Evolutionary conservation across 163 green algal species (phyloP), one percentile per base, ranked within the genome.

Genomic region (Chloroidium sp.): DNA sequence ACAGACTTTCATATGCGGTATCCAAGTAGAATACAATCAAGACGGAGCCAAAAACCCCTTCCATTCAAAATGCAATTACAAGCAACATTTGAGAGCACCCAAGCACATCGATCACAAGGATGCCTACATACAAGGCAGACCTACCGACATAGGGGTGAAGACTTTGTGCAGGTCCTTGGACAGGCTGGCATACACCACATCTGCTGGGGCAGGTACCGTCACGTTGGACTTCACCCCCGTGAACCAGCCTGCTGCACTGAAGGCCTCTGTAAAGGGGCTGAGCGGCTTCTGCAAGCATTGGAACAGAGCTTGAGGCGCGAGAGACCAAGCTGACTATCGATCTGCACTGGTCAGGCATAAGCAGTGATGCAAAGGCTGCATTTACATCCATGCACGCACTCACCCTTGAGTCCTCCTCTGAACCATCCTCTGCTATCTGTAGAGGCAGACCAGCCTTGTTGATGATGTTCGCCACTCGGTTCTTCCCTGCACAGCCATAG

Each of bases 81-180:
- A 10, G 67, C 6, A n/a, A 6, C 6, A 72, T 6, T 72, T 72
- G 67, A 72, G 67, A 72, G 10, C 6, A 10, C 67, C 67, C 67
- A n/a, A 72, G 6, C 6, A 72, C 69, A 76, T 4, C 12, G 12
- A 76, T 10, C 10, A 59, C 36, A 3, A 76, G 69, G 8, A 76
- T 76, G 69, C 69, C 2, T 57, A 64, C n/a, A 59, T 77, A 59
- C 61, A 58, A 72, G 67, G 67, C 67, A 72, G 67, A 72, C 67
- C 14, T 58, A 84, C 80, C 61, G 81, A 81, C 81, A 84, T 81
- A 2, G 81, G 76, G 3, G n/a, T 79, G 61, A 84, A 84, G 3
- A 84, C 81, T 69, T 84, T 76, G 61, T 84, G 81, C 76, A 84
- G 69, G 62, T 84, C 78, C 8, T 58, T 78, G 36, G 68, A 75